Evolutionary conservation across 805 yeast genomes (phyloP).

Genomic region (Candida chauliodis): DNA sequence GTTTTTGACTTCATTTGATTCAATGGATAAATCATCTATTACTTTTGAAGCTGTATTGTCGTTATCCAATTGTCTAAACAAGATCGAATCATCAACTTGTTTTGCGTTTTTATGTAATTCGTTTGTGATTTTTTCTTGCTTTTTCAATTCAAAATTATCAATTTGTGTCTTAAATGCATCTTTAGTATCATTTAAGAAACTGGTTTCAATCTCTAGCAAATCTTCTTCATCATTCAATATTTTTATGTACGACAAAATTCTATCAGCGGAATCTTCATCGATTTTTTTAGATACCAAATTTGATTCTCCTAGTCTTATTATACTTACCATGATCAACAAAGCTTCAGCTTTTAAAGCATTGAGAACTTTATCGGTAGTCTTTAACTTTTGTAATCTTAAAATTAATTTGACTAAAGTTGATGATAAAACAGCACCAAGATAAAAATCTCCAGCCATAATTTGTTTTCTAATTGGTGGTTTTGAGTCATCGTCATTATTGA

Average conservation of each 20-base stretch:
- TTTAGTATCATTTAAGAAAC: constrained; percentile 85
- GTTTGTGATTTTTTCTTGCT: constrained; percentile 52
- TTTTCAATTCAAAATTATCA: constrained; percentile 54
- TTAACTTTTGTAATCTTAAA: constrained; percentile 62
- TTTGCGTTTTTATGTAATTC: constrained; percentile 62
- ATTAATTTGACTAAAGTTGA: constrained; percentile 87
- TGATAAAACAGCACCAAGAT: constrained; percentile 82
- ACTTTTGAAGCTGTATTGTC: constrained; percentile 23
- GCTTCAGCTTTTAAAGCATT: constrained; percentile 96
- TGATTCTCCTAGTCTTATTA: constrained; percentile 83
- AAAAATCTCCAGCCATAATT: constrained; percentile 83
- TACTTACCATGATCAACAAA: constrained; percentile 84
- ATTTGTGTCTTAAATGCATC: constrained; percentile 77
- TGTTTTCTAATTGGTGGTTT: constrained; percentile 78
- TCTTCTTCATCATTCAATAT: constrained; percentile 67
- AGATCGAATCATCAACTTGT: constrained; percentile 73
- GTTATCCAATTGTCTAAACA: constrained; percentile 73
- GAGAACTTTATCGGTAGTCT: constrained; percentile 51
- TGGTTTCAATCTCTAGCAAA: constrained; percentile 49
- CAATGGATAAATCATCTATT: constrained; percentile 48
- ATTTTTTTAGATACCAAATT: constrained; percentile 65
- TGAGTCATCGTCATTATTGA: constrained; percentile 23
- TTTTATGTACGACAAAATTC: constrained; percentile 83
- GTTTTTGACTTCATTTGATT: constrained; percentile 47
- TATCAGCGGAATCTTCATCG: constrained; percentile 96